These are phyloP conservation scores for Leishmania lainsoni DNA, from an alignment of 208 protist species.

Conservation along the genomic window DNA sequence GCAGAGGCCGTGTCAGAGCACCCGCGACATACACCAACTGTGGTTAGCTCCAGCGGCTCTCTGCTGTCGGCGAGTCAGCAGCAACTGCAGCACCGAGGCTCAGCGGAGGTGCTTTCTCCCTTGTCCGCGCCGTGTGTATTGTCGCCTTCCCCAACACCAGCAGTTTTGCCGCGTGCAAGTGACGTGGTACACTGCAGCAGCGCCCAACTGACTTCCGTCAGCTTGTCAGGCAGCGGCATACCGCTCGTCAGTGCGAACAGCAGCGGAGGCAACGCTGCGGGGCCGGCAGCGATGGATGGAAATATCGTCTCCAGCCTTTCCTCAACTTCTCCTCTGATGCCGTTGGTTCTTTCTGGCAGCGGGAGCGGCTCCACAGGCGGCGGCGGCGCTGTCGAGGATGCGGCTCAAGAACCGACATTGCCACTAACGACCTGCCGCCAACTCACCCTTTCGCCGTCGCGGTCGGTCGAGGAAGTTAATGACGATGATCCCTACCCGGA, in stretches of 20 bases:
- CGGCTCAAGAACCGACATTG: not conserved
- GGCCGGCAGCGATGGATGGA: not conserved
- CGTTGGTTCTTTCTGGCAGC: not conserved
- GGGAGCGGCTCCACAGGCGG: not conserved
- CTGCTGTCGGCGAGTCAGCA: not conserved
- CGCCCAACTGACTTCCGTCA: not conserved
- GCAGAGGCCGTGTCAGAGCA: not conserved
- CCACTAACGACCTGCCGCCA: slow-evolving; percentile 3
- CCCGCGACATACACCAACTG: not conserved
- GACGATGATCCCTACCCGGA: not conserved
- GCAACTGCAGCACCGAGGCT: not conserved
- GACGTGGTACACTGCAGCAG: not conserved
- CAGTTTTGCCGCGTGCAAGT: slow-evolving; percentile 1
- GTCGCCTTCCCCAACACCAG: slow-evolving; percentile 7
- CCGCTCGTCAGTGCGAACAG: not conserved
- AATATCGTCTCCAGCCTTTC: slow-evolving; percentile 5
- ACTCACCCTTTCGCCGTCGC: slow-evolving; percentile 17
- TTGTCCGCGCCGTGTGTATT: slow-evolving; percentile 9
- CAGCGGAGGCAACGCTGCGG: not conserved
- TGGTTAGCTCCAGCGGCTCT: not conserved
- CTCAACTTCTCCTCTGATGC: not conserved
- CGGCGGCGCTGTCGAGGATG: not conserved
- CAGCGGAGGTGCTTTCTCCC: slow-evolving; percentile 10
- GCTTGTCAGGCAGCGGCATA: not conserved
- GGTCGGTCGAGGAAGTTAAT: slow-evolving; percentile 8